Evolutionary conservation across 2,329 filamentous ascomycete species (phyloP).

Genomic region (Immersiporthe knoxdaviesiana): DNA sequence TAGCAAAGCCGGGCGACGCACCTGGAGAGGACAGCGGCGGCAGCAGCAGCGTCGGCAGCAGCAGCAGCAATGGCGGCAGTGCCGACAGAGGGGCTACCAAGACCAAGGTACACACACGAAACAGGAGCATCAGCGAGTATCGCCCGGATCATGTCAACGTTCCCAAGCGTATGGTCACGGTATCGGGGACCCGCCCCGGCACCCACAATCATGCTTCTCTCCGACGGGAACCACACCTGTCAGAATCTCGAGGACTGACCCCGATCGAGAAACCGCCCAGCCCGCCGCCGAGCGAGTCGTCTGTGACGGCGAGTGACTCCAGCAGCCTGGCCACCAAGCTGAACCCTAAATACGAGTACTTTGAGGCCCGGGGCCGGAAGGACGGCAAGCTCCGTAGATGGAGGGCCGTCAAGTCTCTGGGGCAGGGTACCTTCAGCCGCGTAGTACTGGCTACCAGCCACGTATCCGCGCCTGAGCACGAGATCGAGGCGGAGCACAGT

Average conservation of each 20-base stretch:
- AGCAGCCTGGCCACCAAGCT: slow-evolving; percentile 37
- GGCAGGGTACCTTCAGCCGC: slow-evolving; percentile 93
- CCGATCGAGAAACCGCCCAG: slow-evolving; percentile 70
- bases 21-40: slow-evolving; percentile 17
- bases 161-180: slow-evolving; percentile 72
- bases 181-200: slow-evolving; percentile 64
- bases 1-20: slow-evolving; percentile 9
- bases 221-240: slow-evolving; percentile 80
- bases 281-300: slow-evolving; percentile 79
- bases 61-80: slow-evolving; percentile 32
- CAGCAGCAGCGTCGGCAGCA: slow-evolving; percentile 18
- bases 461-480: slow-evolving; percentile 54
- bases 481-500: slow-evolving; percentile 37
- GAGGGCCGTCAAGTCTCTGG: slow-evolving; percentile 77
- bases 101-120: slow-evolving; percentile 60
- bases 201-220: slow-evolving; percentile 51
- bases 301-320: slow-evolving; percentile 51
- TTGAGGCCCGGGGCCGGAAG: slow-evolving; percentile 68
- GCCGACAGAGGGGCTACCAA: slow-evolving; percentile 29
- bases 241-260: slow-evolving; percentile 74
- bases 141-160: slow-evolving; percentile 71
- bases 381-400: slow-evolving; percentile 76
- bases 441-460: slow-evolving; percentile 90
- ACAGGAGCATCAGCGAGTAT: slow-evolving; percentile 89
- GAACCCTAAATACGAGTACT: slow-evolving; percentile 60